Conservation (phyloP, 176 grass and related monocot species). For the Rhynchospora pubera region DNA sequence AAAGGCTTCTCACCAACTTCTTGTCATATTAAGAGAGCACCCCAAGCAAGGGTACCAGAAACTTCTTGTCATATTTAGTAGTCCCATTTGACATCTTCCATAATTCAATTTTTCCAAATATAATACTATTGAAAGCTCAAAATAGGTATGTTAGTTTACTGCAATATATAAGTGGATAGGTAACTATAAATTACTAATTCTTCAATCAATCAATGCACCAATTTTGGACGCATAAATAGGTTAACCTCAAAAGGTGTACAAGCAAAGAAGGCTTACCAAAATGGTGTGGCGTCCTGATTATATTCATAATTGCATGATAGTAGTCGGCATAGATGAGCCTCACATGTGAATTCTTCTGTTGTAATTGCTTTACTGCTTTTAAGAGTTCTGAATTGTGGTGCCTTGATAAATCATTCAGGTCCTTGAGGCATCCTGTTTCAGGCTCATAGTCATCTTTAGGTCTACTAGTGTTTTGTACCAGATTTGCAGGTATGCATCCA, state of each 20-base stretch:
- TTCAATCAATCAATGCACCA: too few relatives aligned
- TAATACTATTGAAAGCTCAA: too few relatives aligned
- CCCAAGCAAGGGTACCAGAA: too few relatives aligned
- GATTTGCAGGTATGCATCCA: constrained; percentile 30
- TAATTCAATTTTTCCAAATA: neutral
- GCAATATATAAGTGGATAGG: too few relatives aligned
- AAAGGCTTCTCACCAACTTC: too few relatives aligned
- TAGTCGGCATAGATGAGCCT: constrained; percentile 36
- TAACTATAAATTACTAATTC: too few relatives aligned
- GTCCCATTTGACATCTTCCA: neutral
- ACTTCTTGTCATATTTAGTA: neutral
- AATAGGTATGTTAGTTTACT: too few relatives aligned
- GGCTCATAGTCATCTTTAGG: constrained; percentile 19
- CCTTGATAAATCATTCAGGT: constrained; percentile 27
- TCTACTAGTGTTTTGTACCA: neutral
- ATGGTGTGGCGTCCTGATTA: constrained; percentile 22
- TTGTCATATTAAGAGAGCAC: too few relatives aligned
- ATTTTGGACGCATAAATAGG: too few relatives aligned
- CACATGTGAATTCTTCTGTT: constrained; percentile 6
- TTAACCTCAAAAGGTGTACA: neutral
- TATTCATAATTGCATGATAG: constrained; percentile 33
- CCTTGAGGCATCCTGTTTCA: constrained; percentile 36
- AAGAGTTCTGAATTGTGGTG: constrained; percentile 39
- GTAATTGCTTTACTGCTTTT: constrained; percentile 12
- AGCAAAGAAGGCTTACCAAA: constrained; percentile 30